Conservation (phyloP, 371 early-diverging fungal species). For the Mucor sp. region DNA sequence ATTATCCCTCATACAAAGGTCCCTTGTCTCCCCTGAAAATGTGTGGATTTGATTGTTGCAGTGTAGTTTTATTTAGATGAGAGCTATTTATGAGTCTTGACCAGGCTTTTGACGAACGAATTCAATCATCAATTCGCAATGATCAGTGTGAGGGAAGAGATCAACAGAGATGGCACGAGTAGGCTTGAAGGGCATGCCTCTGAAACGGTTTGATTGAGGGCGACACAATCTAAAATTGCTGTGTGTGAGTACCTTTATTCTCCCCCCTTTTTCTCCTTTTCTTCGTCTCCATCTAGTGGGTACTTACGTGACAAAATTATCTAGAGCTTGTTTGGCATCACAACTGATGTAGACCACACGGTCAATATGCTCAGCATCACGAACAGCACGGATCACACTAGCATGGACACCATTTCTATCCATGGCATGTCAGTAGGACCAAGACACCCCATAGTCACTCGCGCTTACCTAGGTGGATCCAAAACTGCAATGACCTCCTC, state of each 20-base stretch:
- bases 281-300: background rate
- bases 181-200: conserved; percentile 65
- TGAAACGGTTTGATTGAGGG: conserved; percentile 63
- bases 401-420: conserved; percentile 61
- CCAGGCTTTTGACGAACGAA: conserved; percentile 39
- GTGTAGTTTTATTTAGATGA: background rate
- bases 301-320: conserved; percentile 73
- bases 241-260: background rate
- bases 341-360: conserved; percentile 79
- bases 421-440: background rate
- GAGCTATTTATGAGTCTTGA: background rate
- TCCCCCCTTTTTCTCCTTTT: background rate
- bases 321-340: conserved; percentile 61
- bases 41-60: background rate
- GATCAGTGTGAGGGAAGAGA: conserved; percentile 80
- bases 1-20: background rate
- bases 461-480: conserved; percentile 77
- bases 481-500: conserved; percentile 63
- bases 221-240: conserved; percentile 47
- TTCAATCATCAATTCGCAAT: conserved; percentile 75
- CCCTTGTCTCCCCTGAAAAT: background rate
- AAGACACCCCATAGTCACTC: background rate
- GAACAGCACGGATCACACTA: conserved; percentile 67
- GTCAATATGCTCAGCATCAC: conserved; percentile 56
- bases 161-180: conserved; percentile 70